Evolutionary conservation across 176 grass and related monocot genomes (phyloP), one percentile per base, ranked within the genome.

Genomic region (Avena insularis): DNA sequence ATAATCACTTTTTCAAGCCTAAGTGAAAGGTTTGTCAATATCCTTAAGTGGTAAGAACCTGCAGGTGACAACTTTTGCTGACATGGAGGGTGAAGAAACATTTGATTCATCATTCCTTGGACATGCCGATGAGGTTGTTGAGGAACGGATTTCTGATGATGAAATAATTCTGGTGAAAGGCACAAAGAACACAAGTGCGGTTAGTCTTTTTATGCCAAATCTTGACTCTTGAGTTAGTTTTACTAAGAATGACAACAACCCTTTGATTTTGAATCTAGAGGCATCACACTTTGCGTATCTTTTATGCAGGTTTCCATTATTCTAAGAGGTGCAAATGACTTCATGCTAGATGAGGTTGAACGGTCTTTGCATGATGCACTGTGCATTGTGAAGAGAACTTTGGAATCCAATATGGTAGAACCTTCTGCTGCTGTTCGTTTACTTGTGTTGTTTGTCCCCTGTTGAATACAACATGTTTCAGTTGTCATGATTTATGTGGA

Each of bases 21-120:
- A 94, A 68, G 84, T 89, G 35, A 35, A 23, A 46, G 65, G 12
- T 81, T 76, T 57, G 6, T 54, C 8, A 29, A 8, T 20, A n/a
- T 75, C 11, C 20, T 71, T 10, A 80, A 38, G 67, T 49, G 48
- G 6, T 9, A 43, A 12, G 81, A 61, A 60, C 33, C 3, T 50
- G 19, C 75, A 95, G 93, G 89, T 95, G 29, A 91, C 91, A 55
- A 97, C 95, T 59, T 97, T 97, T 91, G 95, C 95, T 88, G 95
- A 97, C 79, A 95, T 95, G 95, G 95, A 95, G 86, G 95, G 95
- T n/a, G 93, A 97, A 70, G 95, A 97, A 91, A 94, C 95, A 54
- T 97, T 93, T 84, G 95, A 97, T 84, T 31, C 89, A 17, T 90
- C 91, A 75, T 90, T 95, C 87, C 91, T 97, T 83, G 95, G 95